Conservation (phyloP, 768 basidiomycete species). For the Tylopilus sp. region DNA sequence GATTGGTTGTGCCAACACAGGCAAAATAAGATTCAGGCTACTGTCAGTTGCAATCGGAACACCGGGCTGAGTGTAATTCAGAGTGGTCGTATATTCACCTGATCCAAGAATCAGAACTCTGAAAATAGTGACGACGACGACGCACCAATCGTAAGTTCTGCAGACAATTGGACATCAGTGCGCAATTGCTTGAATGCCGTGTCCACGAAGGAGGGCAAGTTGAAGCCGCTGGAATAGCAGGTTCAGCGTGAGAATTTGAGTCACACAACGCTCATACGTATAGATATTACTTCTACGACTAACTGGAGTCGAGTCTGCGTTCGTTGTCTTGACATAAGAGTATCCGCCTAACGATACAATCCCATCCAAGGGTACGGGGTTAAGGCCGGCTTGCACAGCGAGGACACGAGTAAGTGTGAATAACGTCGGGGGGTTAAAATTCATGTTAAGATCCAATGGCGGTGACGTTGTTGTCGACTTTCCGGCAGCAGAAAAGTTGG, state of each 20-base stretch:
- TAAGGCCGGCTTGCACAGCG: slow-evolving; percentile 59
- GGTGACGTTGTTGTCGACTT: slow-evolving; percentile 58
- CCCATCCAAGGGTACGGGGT: slow-evolving; percentile 58
- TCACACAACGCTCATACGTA: slow-evolving; percentile 35
- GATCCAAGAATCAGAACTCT: slow-evolving; percentile 5
- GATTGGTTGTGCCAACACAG: slow-evolving; percentile 68
- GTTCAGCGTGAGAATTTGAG: not conserved
- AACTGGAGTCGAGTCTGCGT: slow-evolving; percentile 32
- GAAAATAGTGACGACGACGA: not conserved
- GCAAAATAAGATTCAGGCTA: slow-evolving; percentile 60
- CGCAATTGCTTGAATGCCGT: slow-evolving; percentile 62
- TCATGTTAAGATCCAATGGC: slow-evolving; percentile 56
- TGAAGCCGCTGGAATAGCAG: slow-evolving; percentile 46
- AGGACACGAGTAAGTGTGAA: slow-evolving; percentile 70
- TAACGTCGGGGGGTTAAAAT: slow-evolving; percentile 62
- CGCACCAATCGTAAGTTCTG: slow-evolving; percentile 56
- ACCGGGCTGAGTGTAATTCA: slow-evolving; percentile 55
- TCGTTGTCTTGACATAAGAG: slow-evolving; percentile 42
- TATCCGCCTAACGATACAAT: slow-evolving; percentile 69
- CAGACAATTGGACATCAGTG: slow-evolving; percentile 56
- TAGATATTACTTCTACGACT: slow-evolving; percentile 48
- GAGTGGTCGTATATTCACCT: slow-evolving; percentile 63
- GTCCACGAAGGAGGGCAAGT: slow-evolving; percentile 60
- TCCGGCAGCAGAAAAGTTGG: slow-evolving; percentile 49
- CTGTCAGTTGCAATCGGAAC: slow-evolving; percentile 61